Base-by-base conservation (phyloP, 768 basidiomycete species). In the Leccinum disarticulatum region DNA sequence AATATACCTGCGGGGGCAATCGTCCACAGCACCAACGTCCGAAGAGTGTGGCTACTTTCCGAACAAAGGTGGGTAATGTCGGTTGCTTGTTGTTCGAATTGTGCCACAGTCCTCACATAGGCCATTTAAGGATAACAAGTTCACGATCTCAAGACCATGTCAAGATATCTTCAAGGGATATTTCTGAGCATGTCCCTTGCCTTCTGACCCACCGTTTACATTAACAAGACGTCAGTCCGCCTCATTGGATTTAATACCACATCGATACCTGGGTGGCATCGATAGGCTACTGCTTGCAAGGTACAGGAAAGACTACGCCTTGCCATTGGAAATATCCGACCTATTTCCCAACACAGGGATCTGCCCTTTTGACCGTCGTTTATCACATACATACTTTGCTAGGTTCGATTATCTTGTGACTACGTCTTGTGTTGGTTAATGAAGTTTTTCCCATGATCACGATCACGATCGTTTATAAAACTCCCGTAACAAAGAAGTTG, bases 271-370 rank as follows among this genome's bases (percentile, higher is more conserved):
- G 35, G 3, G 19, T 46, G 19, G 43, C 19, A 46, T 46, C 19
- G 10, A 7, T 46, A 6, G 17, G 4, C 15, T 8, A 30, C 15
- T 47, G 43, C 27, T 27, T 27, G 4, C 15, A n/a, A 11, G 35
- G 46, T 27, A 36, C 9, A 57, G 19, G 25, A 33, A 30, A 53
- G 17, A 6, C 54, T 43, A 54, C 33, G 70, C 55, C 38, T 69
- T 65, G 10, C 70, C 73, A 43, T 38, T 58, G 35, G 76, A 59
- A 38, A 76, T 73, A 56, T 74, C 47, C 72, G 52, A 46, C 52
- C 72, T 76, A 22, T 53, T 60, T 17, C 73, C 75, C 33, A 76
- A 54, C 75, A 77, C 73, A 2, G 73, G 76, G 15, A 77, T 77
- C 51, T 27, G 27, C 36, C 31, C 33, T 35, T 47, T 47, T 14